Conservation (phyloP, 345 rosid genomes). For the Lepidium didymum region DNA sequence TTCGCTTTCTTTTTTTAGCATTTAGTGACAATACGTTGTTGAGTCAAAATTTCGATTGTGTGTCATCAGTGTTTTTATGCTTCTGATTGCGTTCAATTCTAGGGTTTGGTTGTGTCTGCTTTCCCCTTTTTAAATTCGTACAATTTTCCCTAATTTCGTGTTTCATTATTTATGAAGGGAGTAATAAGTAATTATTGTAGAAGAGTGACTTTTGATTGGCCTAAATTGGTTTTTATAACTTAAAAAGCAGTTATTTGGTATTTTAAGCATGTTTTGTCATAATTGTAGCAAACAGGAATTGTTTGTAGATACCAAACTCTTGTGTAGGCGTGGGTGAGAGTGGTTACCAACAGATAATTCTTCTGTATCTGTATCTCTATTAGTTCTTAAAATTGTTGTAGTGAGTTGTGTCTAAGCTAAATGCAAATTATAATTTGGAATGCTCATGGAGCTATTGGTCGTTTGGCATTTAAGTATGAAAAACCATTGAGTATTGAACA, state of each 20-base stretch:
- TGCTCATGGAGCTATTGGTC: neutral
- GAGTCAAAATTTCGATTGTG: neutral
- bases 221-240: neutral
- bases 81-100: neutral
- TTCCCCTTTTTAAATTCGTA: neutral
- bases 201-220: neutral
- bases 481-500: neutral
- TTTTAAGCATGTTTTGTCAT: neutral
- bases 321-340: neutral
- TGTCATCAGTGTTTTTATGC: neutral
- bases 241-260: neutral
- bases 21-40: neutral
- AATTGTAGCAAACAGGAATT: neutral
- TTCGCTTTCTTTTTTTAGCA: neutral
- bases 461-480: neutral
- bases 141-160: neutral
- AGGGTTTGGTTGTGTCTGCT: conserved; percentile 3
- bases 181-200: neutral
- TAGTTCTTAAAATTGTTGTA: neutral
- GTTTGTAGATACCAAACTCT: neutral
- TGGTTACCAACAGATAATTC: neutral
- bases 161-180: neutral
- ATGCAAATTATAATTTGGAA: neutral
- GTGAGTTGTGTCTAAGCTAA: neutral
- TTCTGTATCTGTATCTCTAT: neutral